Evolutionary conservation across 2,329 filamentous ascomycete genomes (phyloP).

Genomic region (Pseudogymnoascus sp.): DNA sequence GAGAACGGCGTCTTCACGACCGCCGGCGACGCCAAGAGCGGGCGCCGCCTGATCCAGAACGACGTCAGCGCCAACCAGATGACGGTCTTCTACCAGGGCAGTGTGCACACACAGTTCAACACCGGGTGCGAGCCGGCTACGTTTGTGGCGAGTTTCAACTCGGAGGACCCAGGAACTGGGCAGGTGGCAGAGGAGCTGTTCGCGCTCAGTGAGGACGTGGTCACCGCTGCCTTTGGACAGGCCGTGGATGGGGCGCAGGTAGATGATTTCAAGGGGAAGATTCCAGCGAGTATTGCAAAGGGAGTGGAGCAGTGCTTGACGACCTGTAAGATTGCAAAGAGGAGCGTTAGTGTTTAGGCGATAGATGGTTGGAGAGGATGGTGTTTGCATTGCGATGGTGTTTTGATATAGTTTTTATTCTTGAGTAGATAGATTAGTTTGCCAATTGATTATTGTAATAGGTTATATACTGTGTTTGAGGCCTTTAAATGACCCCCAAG

Average conservation of each 20-base stretch:
- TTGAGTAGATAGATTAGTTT: background rate
- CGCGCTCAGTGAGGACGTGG: slow-evolving; percentile 37
- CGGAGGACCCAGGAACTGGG: slow-evolving; percentile 46
- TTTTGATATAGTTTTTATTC: background rate
- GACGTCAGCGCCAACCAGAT: slow-evolving; percentile 40
- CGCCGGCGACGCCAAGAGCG: slow-evolving; percentile 27
- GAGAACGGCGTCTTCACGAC: slow-evolving; percentile 41
- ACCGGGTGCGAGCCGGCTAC: slow-evolving; percentile 44
- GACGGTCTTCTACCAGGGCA: slow-evolving; percentile 48
- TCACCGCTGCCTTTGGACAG: slow-evolving; percentile 41
- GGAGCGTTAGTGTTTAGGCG: background rate
- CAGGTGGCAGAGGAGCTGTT: slow-evolving; percentile 45
- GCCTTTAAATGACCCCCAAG: background rate
- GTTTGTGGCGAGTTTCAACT: slow-evolving; percentile 44
- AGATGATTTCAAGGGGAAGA: slow-evolving; percentile 35
- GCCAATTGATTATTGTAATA: background rate
- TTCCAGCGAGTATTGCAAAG: slow-evolving; percentile 43
- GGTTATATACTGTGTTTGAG: background rate
- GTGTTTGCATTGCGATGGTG: background rate
- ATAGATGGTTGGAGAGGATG: background rate
- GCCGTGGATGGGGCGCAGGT: slow-evolving; percentile 41
- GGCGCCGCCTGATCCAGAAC: slow-evolving; percentile 34
- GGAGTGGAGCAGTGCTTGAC: slow-evolving; percentile 47
- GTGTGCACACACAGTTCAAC: slow-evolving; percentile 50
- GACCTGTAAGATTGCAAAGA: slow-evolving; percentile 39